A percentile compares a stretch with the other conserved stretches of the same genome.
These are phyloP conservation scores for Mortierella alpina DNA, from an alignment of 192 early-diverging fungal genomes.

Conservation along the genomic window DNA sequence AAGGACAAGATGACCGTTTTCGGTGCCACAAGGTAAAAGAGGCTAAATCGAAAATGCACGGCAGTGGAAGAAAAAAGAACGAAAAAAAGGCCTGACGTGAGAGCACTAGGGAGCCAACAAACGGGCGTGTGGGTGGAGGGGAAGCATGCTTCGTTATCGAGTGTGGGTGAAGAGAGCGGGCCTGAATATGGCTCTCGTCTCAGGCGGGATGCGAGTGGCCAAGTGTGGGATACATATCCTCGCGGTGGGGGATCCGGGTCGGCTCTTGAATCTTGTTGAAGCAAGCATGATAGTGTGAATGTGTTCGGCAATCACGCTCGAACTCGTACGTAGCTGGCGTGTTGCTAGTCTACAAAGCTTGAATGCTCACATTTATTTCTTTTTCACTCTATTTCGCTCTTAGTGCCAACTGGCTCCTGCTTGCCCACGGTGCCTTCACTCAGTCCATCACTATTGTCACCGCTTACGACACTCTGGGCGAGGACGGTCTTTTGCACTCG, in stretches of 20 bases:
- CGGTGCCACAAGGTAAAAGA: slow-evolving; percentile 73
- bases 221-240: no score
- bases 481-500: slow-evolving; percentile 85
- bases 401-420: slow-evolving; percentile 73
- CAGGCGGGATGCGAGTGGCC: no score
- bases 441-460: slow-evolving; percentile 84
- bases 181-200: no score
- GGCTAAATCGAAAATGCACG: not conserved
- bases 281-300: no score
- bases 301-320: not conserved
- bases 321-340: not conserved
- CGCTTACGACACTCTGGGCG: slow-evolving; percentile 86
- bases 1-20: slow-evolving; percentile 70
- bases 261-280: no score
- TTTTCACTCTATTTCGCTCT: not conserved
- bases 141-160: not conserved
- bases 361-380: not conserved
- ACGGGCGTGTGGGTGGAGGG: no score
- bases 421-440: slow-evolving; percentile 71
- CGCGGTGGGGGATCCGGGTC: no score
- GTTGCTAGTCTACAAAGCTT: not conserved
- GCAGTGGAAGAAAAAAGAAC: not conserved
- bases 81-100: not conserved
- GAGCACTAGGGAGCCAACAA: not conserved
- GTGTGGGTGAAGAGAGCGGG: not conserved